Conservation (phyloP, 2,329 filamentous ascomycete genomes). For the Aspergillus brasiliensis region DNA sequence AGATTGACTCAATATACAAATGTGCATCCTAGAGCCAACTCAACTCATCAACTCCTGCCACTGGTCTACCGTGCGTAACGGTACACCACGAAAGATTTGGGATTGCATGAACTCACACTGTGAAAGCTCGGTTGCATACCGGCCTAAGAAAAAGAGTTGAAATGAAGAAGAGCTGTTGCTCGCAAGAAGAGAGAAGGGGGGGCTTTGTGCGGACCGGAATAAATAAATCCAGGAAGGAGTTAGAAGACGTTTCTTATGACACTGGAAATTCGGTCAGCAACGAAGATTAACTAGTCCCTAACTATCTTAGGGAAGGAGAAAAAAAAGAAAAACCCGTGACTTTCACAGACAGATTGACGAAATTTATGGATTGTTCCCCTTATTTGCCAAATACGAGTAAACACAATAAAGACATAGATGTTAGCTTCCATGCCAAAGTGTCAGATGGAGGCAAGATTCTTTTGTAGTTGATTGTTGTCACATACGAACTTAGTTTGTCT, state of each 20-base stretch:
- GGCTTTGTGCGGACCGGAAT: neutral
- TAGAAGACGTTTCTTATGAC: neutral
- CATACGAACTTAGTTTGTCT: no score
- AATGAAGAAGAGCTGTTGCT: neutral
- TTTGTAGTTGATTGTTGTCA: no score
- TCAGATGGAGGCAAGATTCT: no score
- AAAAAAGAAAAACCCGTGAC: neutral
- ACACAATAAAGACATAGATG: no score
- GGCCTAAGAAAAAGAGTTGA: neutral
- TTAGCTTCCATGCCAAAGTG: no score
- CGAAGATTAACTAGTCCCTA: neutral
- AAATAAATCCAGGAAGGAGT: no score
- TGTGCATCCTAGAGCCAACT: neutral
- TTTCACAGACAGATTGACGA: no score
- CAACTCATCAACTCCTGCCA: neutral
- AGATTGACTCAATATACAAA: neutral
- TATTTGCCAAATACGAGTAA: no score
- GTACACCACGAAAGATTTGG: neutral
- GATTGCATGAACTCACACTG: neutral
- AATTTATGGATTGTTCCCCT: no score
- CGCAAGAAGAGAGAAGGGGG: neutral
- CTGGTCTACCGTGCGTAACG: neutral
- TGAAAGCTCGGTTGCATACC: neutral
- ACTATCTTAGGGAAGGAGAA: no score
- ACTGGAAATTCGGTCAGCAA: neutral